Evolutionary conservation across 495 filamentous ascomycete species (phyloP).

Genomic region (Penicillium cinerascens): DNA sequence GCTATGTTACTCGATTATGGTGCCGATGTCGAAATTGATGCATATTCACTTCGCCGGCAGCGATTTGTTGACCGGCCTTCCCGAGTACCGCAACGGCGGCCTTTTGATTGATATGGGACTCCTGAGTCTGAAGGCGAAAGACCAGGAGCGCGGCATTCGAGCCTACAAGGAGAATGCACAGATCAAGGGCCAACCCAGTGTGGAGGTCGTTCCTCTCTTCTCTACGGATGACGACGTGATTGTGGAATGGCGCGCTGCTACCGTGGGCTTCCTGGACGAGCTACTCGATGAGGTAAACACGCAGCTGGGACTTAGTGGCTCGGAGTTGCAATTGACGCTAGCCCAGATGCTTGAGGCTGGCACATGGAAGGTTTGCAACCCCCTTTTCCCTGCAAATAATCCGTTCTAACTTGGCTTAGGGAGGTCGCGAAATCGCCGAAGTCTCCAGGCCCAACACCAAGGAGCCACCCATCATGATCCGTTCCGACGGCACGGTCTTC

Average conservation of each 20-base stretch:
- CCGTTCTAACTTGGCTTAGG: constrained; percentile 52
- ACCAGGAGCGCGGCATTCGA: constrained; percentile 59
- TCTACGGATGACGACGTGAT: constrained; percentile 63
- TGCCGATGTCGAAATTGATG: constrained; percentile 62
- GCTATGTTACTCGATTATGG: constrained; percentile 71
- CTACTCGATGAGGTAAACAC: constrained; percentile 60
- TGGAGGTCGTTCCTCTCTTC: constrained; percentile 66
- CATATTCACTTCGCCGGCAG: constrained; percentile 60
- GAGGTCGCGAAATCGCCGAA: constrained; percentile 92
- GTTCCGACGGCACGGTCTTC: constrained; percentile 95
- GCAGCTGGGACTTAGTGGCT: constrained; percentile 50
- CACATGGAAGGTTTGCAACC: constrained; percentile 69
- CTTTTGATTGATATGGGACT: constrained; percentile 65
- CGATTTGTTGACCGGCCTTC: constrained; percentile 62
- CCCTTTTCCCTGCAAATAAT: background rate
- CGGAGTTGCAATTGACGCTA: constrained; percentile 50
- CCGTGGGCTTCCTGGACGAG: constrained; percentile 64
- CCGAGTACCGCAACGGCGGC: constrained; percentile 69
- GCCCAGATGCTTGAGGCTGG: constrained; percentile 71
- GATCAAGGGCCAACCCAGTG: constrained; percentile 68
- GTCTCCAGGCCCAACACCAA: constrained; percentile 94
- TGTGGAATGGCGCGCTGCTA: constrained; percentile 67
- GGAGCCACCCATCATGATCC: constrained; percentile 92
- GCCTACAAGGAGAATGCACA: constrained; percentile 70
- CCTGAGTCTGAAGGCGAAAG: constrained; percentile 55